Base-by-base conservation (phyloP, 1,284 basidiomycete species). In the Malassezia slooffiae region DNA sequence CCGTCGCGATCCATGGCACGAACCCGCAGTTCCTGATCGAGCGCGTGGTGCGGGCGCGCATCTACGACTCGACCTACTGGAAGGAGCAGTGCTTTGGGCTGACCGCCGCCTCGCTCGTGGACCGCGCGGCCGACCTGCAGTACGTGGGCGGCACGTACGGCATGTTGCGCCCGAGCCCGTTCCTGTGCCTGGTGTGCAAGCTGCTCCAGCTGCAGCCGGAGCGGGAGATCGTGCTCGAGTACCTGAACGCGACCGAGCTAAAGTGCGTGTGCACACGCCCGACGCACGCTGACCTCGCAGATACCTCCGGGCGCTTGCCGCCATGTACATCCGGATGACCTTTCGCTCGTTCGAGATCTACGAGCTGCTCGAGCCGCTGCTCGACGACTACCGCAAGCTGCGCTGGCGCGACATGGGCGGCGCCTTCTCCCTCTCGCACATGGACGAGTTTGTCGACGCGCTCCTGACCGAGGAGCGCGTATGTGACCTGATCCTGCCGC, bases 181-280 rank as follows among this genome's bases (percentile, higher is more conserved):
- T 66, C 89, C 20, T 93, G 85, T 91, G 85, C 66, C 75, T 99
- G 19, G 77, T 90, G 21, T 75, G 95, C 55, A 97, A 97, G 70
- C 76, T 99, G 42, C 75, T 99, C 21, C 93, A 97, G 72, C 81
- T 99, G 35, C 91, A 97, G 67, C 93, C 93, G 1, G 86, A 96
- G 72, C 88, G 88, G 67, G 87, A 91, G 70, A 96, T 97, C 50
- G 70, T 97, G 35, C 73, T 93, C 4, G 93, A 96, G 64, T 99
- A 99, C 67, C 74, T 99, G 16, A 44, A 43, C 1, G 79, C 82
- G 48, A 88, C 86, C 3, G 91, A 97, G 68, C 96, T 96, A 78
- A 99, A 99, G 89, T 91, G 61, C 55, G 83, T 75, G 24, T 10
- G 5, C 15, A 7, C 10, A 16, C 10, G 16, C 5, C 5, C 6